Evolutionary conservation across 1,139 yeast species (phyloP).

Genomic region (Taiozyma sp.): DNA sequence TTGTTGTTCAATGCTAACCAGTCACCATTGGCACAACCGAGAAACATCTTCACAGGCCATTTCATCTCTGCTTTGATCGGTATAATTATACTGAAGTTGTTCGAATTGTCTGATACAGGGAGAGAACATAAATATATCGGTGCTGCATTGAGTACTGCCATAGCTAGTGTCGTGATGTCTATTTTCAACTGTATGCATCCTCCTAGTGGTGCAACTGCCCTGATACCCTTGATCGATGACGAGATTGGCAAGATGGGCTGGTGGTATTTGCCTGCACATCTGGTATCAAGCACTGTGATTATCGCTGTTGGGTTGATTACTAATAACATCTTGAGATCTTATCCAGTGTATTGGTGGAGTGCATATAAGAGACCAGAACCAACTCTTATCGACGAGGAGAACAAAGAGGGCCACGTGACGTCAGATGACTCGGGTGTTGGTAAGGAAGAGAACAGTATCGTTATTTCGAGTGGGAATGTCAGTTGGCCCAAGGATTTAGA

Average conservation of each 20-base stretch:
- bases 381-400: conserved; percentile 3
- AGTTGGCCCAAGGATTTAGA: conserved; percentile 3
- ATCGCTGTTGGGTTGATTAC: conserved; percentile 49
- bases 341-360: conserved; percentile 67
- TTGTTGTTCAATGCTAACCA: conserved; percentile 52
- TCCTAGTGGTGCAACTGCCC: conserved; percentile 72
- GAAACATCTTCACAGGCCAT: conserved; percentile 56
- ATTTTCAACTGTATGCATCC: conserved; percentile 61
- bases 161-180: conserved; percentile 55
- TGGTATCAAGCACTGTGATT: conserved; percentile 48
- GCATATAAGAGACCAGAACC: conserved; percentile 24
- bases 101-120: conserved; percentile 37
- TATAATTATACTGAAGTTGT: conserved; percentile 50
- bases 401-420: neutral
- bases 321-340: conserved; percentile 50
- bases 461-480: conserved; percentile 1
- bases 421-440: neutral
- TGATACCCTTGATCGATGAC: conserved; percentile 51
- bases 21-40: conserved; percentile 65
- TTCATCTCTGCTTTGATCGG: conserved; percentile 52
- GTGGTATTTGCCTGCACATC: conserved; percentile 62
- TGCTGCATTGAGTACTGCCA: conserved; percentile 57
- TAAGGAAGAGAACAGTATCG: neutral
- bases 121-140: conserved; percentile 50
- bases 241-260: conserved; percentile 50